Base-by-base conservation (phyloP, 1,284 basidiomycete genomes). In the Cryptococcus sp. region DNA sequence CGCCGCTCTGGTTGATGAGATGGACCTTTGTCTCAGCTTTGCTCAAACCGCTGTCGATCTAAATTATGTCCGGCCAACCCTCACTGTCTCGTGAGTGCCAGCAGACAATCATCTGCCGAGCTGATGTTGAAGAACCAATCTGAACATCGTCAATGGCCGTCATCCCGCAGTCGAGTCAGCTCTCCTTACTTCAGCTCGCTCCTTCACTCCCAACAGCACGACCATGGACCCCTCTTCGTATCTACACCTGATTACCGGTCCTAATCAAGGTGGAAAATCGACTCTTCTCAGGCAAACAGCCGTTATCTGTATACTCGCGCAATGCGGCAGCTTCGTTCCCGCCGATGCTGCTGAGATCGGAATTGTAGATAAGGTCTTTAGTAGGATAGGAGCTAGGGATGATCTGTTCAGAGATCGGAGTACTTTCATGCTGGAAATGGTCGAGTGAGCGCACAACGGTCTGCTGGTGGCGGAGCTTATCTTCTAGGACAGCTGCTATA, bases 201-300 rank as follows among this genome's bases (percentile, higher is more conserved):
- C 80, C 7, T 97, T 93, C 71, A 88, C 83, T 0, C 84, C 90
- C 0, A 98, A 98, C 72, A 85, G 86, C 2, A 80, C 91, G 14
- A 59, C 76, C 19, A 80, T 96, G 69, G 75, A 78, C 2, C 76
- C 82, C 1, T 65, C 75, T 5, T 82, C 84, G 10, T 83, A 82
- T 22, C 66, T 97, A 3, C 79, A 85, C 53, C 70, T 96, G 46
- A 87, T 98, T 60, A 98, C 93, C 1, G 94, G 94, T 0, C 94
- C 94, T 0, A 98, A 98, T 67, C 97, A 97, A 91, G 90, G 89
- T 40, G 79, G 79, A 46, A 98, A 99, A 74, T 93, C 89, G 1
- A 98, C 94, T 0, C 81, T 90, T 28, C 80, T 99, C 18, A 87
- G 94, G 14, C 93, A 97, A 70, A 88, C 85, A 0, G 96, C 94